These are phyloP conservation scores for Microbotryum silenes-acaulis DNA, from an alignment of 1,284 basidiomycete species.

Conservation along the genomic window DNA sequence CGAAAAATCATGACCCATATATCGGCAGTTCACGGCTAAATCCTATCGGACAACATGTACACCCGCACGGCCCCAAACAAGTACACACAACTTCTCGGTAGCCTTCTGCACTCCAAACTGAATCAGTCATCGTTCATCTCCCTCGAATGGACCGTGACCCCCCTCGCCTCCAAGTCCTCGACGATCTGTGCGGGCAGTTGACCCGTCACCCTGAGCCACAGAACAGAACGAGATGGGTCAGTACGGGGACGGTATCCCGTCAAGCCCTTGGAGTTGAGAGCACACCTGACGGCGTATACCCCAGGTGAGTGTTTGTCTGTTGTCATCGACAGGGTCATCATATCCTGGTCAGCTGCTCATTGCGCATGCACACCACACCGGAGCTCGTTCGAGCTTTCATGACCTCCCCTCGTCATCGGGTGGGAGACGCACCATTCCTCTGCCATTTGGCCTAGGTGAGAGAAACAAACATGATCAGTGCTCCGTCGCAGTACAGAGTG, in stretches of 20 bases:
- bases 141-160: conserved; percentile 29
- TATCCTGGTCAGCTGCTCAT: too few relatives aligned
- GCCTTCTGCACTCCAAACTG: too few relatives aligned
- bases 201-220: conserved; percentile 13
- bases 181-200: conserved; percentile 30
- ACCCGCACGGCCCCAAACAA: too few relatives aligned
- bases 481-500: conserved; percentile 12
- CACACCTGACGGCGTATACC: conserved; percentile 33
- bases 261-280: neutral
- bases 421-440: conserved; percentile 22
- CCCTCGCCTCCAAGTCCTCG: conserved; percentile 33
- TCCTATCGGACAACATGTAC: too few relatives aligned
- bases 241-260: neutral
- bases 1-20: too few relatives aligned
- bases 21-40: too few relatives aligned
- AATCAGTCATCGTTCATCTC: conserved; percentile 28
- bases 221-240: too few relatives aligned
- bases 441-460: conserved; percentile 35
- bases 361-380: too few relatives aligned
- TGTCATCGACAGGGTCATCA: neutral
- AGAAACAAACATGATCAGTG: conserved; percentile 33
- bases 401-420: neutral
- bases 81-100: too few relatives aligned
- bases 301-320: conserved; percentile 33
- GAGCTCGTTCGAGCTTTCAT: neutral